These are phyloP conservation scores for Canariomyces notabilis DNA, from an alignment of 2,329 filamentous ascomycete species.

Conservation along the genomic window DNA sequence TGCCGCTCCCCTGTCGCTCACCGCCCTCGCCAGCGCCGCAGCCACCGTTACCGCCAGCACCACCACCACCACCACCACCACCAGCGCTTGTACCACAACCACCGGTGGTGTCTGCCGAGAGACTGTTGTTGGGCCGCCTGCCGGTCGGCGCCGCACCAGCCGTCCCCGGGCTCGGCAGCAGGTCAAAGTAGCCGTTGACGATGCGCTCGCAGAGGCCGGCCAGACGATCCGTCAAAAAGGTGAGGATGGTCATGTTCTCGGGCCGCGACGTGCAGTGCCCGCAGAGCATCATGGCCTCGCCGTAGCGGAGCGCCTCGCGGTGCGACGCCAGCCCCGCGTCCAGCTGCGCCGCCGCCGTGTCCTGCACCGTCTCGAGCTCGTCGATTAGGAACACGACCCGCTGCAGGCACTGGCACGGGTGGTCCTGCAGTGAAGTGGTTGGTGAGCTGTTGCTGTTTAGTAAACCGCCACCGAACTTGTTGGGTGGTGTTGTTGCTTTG, in stretches of 20 bases:
- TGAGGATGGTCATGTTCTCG: conserved; percentile 13
- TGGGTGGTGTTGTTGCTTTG: no score
- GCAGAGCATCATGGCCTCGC: conserved; percentile 9
- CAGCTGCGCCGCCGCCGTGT: not conserved
- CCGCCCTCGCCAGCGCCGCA: no score
- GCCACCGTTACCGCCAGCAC: no score
- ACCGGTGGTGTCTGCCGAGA: not conserved
- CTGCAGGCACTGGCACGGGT: conserved; percentile 10
- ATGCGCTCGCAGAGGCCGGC: conserved; percentile 7
- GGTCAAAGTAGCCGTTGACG: conserved; percentile 3
- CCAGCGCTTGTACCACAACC: no score
- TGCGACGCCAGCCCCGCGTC: conserved; percentile 11
- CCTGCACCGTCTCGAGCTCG: conserved; percentile 9
- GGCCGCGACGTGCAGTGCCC: conserved; percentile 1
- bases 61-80: no score
- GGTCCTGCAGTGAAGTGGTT: no score
- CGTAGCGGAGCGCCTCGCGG: conserved; percentile 10
- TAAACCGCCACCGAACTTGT: no score
- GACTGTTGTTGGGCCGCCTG: not conserved
- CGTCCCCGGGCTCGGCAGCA: not conserved
- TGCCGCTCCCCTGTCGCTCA: no score
- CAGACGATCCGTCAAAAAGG: conserved; percentile 11
- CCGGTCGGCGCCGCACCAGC: not conserved
- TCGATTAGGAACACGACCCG: conserved; percentile 9
- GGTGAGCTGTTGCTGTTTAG: no score